Evolutionary conservation across 1,139 yeast species (phyloP).

Genomic region (Yamadazyma sp.): DNA sequence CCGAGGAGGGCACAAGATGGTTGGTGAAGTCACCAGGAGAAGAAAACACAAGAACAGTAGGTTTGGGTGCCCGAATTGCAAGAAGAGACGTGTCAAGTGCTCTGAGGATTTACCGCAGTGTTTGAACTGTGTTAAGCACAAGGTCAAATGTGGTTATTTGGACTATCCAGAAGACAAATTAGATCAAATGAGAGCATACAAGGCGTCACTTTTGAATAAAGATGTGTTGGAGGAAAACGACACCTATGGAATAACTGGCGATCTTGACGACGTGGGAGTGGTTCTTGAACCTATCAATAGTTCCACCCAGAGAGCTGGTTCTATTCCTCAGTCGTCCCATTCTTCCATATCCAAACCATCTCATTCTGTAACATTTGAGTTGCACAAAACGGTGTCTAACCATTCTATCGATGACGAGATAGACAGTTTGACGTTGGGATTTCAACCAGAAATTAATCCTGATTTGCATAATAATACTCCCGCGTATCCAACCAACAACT

Average conservation of each 20-base stretch:
- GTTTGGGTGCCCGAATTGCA: constrained; percentile 46
- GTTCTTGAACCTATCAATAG: not conserved
- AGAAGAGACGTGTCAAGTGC: constrained; percentile 45
- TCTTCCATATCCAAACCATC: not conserved
- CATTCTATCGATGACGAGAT: constrained; percentile 14
- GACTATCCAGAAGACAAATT: constrained; percentile 36
- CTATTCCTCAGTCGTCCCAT: not conserved
- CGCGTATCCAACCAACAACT: constrained; percentile 11
- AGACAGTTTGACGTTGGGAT: constrained; percentile 15
- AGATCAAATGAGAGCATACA: constrained; percentile 22
- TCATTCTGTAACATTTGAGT: not conserved
- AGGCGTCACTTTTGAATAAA: constrained; percentile 2
- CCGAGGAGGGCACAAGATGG: constrained; percentile 1
- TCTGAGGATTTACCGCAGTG: constrained; percentile 44
- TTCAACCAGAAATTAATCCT: constrained; percentile 7
- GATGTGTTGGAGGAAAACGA: constrained; percentile 1
- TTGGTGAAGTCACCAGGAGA: constrained; percentile 17
- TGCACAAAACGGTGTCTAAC: constrained; percentile 1
- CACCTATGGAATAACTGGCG: not conserved
- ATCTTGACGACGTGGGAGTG: not conserved
- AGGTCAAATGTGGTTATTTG: constrained; percentile 41
- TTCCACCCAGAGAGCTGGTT: too few relatives aligned
- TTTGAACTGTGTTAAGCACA: constrained; percentile 42
- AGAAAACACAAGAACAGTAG: constrained; percentile 34
- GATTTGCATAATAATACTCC: constrained; percentile 1